These are phyloP conservation scores for Halophytophthora batemanensis DNA, from an alignment of 352 stramenopile species.

Conservation along the genomic window DNA sequence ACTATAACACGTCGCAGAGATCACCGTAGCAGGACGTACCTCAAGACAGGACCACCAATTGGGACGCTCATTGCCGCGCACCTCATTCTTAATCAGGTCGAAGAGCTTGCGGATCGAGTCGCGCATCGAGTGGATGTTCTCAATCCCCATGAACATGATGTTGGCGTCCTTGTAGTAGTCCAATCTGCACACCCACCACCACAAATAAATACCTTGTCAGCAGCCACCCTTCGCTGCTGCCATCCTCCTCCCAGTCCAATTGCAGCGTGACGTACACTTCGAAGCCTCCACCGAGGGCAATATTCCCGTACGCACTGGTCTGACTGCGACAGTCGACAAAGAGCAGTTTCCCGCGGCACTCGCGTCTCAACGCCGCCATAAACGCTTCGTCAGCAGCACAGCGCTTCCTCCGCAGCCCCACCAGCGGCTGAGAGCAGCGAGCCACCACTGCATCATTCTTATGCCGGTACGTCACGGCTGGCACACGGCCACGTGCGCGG, in stretches of 20 bases:
- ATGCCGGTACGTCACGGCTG: slow-evolving; percentile 90
- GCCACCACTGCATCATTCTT: slow-evolving; percentile 91
- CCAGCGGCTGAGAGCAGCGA: slow-evolving; percentile 91
- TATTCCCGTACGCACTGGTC: slow-evolving; percentile 84
- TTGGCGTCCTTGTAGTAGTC: slow-evolving; percentile 82
- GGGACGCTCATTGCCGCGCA: slow-evolving; percentile 66
- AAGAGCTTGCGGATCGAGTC: slow-evolving; percentile 81
- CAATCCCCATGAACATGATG: slow-evolving; percentile 87
- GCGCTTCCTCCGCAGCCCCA: slow-evolving; percentile 92
- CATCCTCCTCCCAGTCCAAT: not conserved
- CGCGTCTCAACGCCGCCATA: slow-evolving; percentile 49
- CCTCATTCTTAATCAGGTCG: slow-evolving; percentile 85
- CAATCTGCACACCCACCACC: slow-evolving; percentile 26
- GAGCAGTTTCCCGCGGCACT: slow-evolving; percentile 60
- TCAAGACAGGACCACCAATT: slow-evolving; percentile 83
- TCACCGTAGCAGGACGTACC: slow-evolving; percentile 35
- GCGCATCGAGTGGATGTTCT: slow-evolving; percentile 93
- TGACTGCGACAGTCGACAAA: slow-evolving; percentile 84
- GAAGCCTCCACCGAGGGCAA: slow-evolving; percentile 76
- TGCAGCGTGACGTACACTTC: slow-evolving; percentile 60
- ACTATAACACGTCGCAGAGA: too few species aligned
- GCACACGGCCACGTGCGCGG: slow-evolving; percentile 90
- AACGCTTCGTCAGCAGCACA: slow-evolving; percentile 90
- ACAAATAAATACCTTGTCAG: slow-evolving; percentile 17
- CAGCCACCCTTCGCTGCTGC: slow-evolving; percentile 1